phyloP scores from a whole-genome alignment of 495 filamentous ascomycete species.

The Aspergillus incahuasiensis region DNA sequence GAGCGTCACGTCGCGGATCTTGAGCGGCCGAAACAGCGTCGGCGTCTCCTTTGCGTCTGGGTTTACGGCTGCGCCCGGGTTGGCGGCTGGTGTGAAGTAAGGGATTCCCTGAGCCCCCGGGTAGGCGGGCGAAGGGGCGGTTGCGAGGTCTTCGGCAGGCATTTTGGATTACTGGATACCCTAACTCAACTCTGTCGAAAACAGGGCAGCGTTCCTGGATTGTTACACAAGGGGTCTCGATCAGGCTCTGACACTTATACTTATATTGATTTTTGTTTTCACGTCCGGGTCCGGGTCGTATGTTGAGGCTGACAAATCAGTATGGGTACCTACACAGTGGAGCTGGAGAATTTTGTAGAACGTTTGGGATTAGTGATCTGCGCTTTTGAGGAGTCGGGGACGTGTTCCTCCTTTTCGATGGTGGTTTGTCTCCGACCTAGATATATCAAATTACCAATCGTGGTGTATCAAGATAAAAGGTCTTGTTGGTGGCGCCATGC shows the following conservation, averaged over 20 bases:
- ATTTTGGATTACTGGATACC: too few relatives aligned
- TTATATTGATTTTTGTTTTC: too few relatives aligned
- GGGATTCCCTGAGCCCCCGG: conserved; percentile 26
- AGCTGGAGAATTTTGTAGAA: neutral
- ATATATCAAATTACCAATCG: too few relatives aligned
- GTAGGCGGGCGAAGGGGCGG: conserved; percentile 15
- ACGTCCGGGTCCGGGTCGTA: too few relatives aligned
- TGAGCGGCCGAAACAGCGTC: conserved; percentile 61
- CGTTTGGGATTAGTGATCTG: neutral
- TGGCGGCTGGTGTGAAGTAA: conserved; percentile 58
- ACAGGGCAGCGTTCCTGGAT: too few relatives aligned
- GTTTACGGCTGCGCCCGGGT: conserved; percentile 48
- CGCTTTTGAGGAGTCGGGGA: neutral
- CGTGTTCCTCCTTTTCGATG: neutral
- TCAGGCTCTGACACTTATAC: too few relatives aligned
- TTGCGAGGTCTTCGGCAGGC: neutral
- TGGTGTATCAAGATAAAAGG: too few relatives aligned
- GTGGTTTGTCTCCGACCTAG: neutral
- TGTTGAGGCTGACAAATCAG: neutral
- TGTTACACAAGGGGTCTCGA: too few relatives aligned
- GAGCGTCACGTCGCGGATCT: conserved; percentile 60
- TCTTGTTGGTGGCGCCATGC: too few relatives aligned
- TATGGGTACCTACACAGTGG: neutral
- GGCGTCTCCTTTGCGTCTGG: conserved; percentile 43
- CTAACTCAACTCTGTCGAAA: too few relatives aligned